A percentile compares a stretch with the other conserved stretches of the same genome.
Conservation (phyloP, 345 rosid genomes). For the Melaleuca quinquenervia region DNA sequence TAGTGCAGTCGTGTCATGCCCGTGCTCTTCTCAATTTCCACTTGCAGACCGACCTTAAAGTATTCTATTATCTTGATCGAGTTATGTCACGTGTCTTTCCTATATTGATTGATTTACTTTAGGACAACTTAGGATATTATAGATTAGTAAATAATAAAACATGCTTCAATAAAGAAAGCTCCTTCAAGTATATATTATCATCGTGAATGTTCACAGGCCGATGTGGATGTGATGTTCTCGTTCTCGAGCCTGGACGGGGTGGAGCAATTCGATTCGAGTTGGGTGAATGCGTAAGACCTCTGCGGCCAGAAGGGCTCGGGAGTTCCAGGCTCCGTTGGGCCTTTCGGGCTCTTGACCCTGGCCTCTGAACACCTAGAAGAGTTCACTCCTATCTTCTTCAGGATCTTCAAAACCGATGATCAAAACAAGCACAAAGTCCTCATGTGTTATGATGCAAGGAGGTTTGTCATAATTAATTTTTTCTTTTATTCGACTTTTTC, state of each 20-base stretch:
- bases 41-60: no score
- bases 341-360: conserved; percentile 70
- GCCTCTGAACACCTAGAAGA: conserved; percentile 59
- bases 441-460: conserved; percentile 74
- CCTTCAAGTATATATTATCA: not conserved
- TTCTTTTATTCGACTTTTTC: not conserved
- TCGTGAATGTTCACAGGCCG: conserved; percentile 25
- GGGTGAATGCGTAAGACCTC: conserved; percentile 40
- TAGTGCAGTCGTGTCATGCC: no score
- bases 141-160: not conserved
- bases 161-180: not conserved
- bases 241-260: conserved; percentile 43
- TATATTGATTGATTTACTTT: not conserved
- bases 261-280: conserved; percentile 42
- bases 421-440: conserved; percentile 29
- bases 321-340: conserved; percentile 60
- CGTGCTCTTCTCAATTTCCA: no score
- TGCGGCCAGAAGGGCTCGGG: conserved; percentile 39
- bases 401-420: conserved; percentile 33
- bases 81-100: not conserved
- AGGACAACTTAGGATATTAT: not conserved
- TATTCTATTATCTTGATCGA: no score
- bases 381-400: conserved; percentile 73
- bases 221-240: conserved; percentile 60
- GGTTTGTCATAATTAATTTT: conserved; percentile 14